Conservation (phyloP, 148 eudicot species). For the Diospyros lotus region DNA sequence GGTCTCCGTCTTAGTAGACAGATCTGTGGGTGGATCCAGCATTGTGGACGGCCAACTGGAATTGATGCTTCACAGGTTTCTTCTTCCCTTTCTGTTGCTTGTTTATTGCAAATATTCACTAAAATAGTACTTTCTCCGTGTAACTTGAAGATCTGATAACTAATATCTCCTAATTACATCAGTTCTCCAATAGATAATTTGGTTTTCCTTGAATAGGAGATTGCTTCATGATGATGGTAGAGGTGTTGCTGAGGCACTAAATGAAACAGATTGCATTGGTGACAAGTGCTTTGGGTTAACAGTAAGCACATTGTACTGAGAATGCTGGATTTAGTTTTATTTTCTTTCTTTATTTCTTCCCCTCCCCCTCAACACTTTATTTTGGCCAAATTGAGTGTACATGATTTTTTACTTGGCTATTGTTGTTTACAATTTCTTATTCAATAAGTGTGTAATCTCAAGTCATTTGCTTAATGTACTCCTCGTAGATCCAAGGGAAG, state of each 20-base stretch:
- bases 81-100: neutral
- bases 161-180: too few relatives aligned
- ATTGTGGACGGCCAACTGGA: conserved; percentile 80
- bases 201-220: conserved; percentile 45
- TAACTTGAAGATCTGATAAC: neutral
- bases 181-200: neutral
- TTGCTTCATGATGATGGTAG: conserved; percentile 73
- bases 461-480: neutral
- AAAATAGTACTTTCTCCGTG: neutral
- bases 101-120: neutral
- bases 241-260: conserved; percentile 82
- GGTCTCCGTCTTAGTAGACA: conserved; percentile 81
- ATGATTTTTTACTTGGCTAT: too few relatives aligned
- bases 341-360: neutral
- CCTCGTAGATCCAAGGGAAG: conserved; percentile 68
- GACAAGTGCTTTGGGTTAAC: conserved; percentile 59
- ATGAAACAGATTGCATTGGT: conserved; percentile 71
- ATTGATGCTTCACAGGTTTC: conserved; percentile 88
- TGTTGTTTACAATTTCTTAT: too few relatives aligned
- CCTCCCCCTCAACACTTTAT: too few relatives aligned
- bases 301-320: conserved; percentile 31
- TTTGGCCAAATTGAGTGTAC: neutral
- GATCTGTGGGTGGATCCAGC: conserved; percentile 89
- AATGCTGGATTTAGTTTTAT: neutral
- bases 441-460: neutral